Base-by-base conservation (phyloP, 192 early-diverging fungal genomes). In the Entomortierella beljakovae region DNA sequence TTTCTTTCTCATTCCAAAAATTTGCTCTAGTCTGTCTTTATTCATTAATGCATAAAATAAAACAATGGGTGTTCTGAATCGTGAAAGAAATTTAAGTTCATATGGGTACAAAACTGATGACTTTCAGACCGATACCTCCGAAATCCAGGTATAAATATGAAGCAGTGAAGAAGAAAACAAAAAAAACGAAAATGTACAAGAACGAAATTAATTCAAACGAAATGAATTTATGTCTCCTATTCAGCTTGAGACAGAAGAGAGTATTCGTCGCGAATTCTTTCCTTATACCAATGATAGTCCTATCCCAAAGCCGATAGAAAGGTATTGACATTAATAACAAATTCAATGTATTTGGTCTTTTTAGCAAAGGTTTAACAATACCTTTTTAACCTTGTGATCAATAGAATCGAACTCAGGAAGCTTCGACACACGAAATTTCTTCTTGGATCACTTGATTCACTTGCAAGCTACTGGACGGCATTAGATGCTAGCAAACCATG, bases 401-500 rank as follows among this genome's bases (percentile, higher is more conserved):
- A 46, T 2, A 74, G 75, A 1, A 34, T 79, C 20, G 61, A 65
- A 37, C 67, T 79, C 11, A 40, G 50, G 31, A 79, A 70, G 49
- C 33, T 55, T 37, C 75, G 75, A 25, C 67, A 79, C 32, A 68
- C 61, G 1, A 61, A 79, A 31, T 79, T 54, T 53, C 53, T 79
- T 20, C 75, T 70, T 18, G 68, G 51, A 0, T 66, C 43, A 29
- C 3, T 79, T 15, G 62, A 79, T 33, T 48, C 29, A 22, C 62
- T 70, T 20, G 33, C 61, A 15, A 59, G 62, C 11, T 60, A 79
- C 33, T 70, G 61, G 75, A 50, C 50, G 0, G 67, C 68, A 2
- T 53, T 79, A 20, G 97, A 99, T 79, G 92, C 97, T 15, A 91
- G 89, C 59, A 90, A 91, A 67, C 95, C 96, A 26, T 99, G 97